A percentile compares a stretch with the other conserved stretches of the same genome.
phyloP scores from a whole-genome alignment of 1,139 yeast species.

The Nadsonia starkeyi-henricii region DNA sequence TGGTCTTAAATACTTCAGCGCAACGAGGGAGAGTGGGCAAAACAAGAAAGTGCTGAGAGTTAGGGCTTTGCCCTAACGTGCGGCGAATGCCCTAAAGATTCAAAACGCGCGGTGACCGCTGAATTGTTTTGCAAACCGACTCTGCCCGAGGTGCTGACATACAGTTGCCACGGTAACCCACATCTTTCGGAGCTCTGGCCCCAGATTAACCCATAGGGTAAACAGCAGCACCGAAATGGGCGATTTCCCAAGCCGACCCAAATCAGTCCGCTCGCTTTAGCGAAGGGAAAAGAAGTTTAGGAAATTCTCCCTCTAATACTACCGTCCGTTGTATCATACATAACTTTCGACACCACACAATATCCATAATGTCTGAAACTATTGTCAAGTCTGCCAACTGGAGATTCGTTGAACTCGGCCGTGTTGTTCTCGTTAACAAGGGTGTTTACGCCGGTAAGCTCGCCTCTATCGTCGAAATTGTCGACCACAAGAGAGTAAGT shows the following conservation, averaged over 20 bases:
- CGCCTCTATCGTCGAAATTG: conserved; percentile 94
- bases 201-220: background rate
- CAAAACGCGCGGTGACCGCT: no score
- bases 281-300: background rate
- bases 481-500: conserved; percentile 98
- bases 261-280: no score
- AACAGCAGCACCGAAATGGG: background rate
- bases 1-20: background rate
- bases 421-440: conserved; percentile 86
- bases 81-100: background rate
- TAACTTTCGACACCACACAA: background rate
- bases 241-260: background rate
- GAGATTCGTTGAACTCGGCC: conserved; percentile 99
- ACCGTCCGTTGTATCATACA: background rate
- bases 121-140: no score
- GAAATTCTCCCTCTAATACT: background rate
- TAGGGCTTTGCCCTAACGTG: background rate
- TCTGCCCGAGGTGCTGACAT: no score
- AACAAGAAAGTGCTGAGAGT: background rate
- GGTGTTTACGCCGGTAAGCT: conserved; percentile 58
- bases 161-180: no score
- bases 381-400: conserved; percentile 87
- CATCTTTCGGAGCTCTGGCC: no score
- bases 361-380: conserved; percentile 45
- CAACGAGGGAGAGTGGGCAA: background rate